Evolutionary conservation across 2,329 filamentous ascomycete species (phyloP).

Genomic region (Fonsecaea monophora): DNA sequence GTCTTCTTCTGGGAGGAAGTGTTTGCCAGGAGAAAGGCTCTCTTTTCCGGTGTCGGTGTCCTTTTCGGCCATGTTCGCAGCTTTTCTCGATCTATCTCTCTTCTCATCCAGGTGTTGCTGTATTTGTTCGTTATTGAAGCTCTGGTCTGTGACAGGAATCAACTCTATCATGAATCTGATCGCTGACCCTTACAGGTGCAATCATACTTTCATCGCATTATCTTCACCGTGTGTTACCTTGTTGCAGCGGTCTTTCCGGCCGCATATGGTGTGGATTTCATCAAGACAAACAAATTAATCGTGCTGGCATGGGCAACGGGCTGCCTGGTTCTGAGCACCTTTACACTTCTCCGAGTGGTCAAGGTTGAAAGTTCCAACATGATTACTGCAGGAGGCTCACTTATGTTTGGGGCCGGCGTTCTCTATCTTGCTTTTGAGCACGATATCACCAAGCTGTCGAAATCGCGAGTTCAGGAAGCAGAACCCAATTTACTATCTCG

Average conservation of each 20-base stretch:
- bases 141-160: slow-evolving; percentile 59
- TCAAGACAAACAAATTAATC: slow-evolving; percentile 69
- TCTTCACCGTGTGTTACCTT: slow-evolving; percentile 81
- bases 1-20: slow-evolving; percentile 97
- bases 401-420: slow-evolving; percentile 79
- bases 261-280: slow-evolving; percentile 74
- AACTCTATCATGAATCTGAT: background rate
- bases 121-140: slow-evolving; percentile 81
- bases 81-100: slow-evolving; percentile 61
- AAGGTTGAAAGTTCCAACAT: slow-evolving; percentile 79
- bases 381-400: slow-evolving; percentile 76
- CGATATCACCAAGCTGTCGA: slow-evolving; percentile 56
- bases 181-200: slow-evolving; percentile 66
- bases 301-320: slow-evolving; percentile 75
- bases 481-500: slow-evolving; percentile 46
- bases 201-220: slow-evolving; percentile 88
- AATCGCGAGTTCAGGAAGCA: slow-evolving; percentile 34
- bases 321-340: slow-evolving; percentile 84
- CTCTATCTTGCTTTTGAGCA: slow-evolving; percentile 83
- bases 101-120: slow-evolving; percentile 68
- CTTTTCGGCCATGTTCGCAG: slow-evolving; percentile 74
- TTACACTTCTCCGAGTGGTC: slow-evolving; percentile 85
- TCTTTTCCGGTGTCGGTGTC: slow-evolving; percentile 69
- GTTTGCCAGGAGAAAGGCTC: slow-evolving; percentile 74
- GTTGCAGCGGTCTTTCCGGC: slow-evolving; percentile 79